phyloP scores from a whole-genome alignment of 2,329 filamentous ascomycete species.

The Aspergillus bombycis region DNA sequence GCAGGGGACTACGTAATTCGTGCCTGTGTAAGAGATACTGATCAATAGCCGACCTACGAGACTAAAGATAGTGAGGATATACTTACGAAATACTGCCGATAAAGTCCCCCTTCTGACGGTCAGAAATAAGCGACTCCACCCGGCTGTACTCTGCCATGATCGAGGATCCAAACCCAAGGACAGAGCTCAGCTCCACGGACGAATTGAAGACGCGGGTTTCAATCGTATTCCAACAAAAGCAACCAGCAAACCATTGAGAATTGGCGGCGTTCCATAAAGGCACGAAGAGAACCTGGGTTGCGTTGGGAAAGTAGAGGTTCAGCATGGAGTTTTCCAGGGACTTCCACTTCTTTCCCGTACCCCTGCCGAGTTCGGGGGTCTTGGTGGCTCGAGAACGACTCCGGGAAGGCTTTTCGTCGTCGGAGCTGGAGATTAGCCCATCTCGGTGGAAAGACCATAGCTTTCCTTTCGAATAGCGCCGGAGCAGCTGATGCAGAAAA shows the following conservation, averaged over 20 bases:
- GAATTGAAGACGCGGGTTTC: conserved; percentile 42
- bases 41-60: not conserved
- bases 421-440: conserved; percentile 47
- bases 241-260: conserved; percentile 51
- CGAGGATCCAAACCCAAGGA: conserved; percentile 46
- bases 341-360: conserved; percentile 32
- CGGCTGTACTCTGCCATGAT: conserved; percentile 49
- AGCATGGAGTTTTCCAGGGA: conserved; percentile 43
- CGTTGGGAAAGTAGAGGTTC: conserved; percentile 51
- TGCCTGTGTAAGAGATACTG: conserved; percentile 26
- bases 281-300: conserved; percentile 53
- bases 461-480: conserved; percentile 52
- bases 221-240: conserved; percentile 47
- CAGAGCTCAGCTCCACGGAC: conserved; percentile 43
- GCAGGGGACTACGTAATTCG: conserved; percentile 47
- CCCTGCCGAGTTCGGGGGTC: conserved; percentile 23
- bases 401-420: conserved; percentile 41
- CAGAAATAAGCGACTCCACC: conserved; percentile 46
- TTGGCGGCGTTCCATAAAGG: conserved; percentile 55
- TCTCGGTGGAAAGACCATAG: conserved; percentile 53
- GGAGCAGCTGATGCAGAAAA: conserved; percentile 41
- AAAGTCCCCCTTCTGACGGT: conserved; percentile 49
- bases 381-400: conserved; percentile 15
- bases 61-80: not conserved
- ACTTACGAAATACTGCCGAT: conserved; percentile 46